phyloP scores from a whole-genome alignment of 2,329 filamentous ascomycete species.

The Westerdykella aurantiaca region DNA sequence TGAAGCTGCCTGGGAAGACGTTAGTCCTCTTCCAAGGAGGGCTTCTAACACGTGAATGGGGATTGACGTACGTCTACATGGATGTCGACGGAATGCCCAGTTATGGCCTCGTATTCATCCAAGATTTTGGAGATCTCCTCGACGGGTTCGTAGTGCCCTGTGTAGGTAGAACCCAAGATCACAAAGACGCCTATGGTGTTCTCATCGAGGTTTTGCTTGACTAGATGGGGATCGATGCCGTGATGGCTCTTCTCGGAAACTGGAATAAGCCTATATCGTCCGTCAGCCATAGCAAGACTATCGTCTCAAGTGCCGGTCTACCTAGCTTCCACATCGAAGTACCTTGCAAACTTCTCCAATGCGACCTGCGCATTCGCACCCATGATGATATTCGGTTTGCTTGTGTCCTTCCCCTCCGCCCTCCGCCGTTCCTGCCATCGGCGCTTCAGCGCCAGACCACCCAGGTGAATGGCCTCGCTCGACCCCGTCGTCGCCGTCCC shows the following conservation, averaged over 20 bases:
- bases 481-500: slow-evolving; percentile 67
- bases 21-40: background rate
- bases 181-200: slow-evolving; percentile 74
- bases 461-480: slow-evolving; percentile 65
- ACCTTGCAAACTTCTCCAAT: slow-evolving; percentile 66
- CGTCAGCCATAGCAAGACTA: too few species aligned
- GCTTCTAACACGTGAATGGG: background rate
- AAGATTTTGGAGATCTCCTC: slow-evolving; percentile 61
- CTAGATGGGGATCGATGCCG: slow-evolving; percentile 57
- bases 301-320: background rate
- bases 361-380: slow-evolving; percentile 59
- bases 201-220: slow-evolving; percentile 64
- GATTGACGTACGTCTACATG: slow-evolving; percentile 50
- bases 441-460: slow-evolving; percentile 68
- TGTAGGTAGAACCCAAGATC: slow-evolving; percentile 67
- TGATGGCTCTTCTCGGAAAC: slow-evolving; percentile 57
- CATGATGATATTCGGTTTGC: slow-evolving; percentile 68
- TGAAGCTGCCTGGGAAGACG: slow-evolving; percentile 42
- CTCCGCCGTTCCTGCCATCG: slow-evolving; percentile 62
- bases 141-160: slow-evolving; percentile 67
- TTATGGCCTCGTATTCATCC: slow-evolving; percentile 57
- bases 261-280: slow-evolving; percentile 48
- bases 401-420: slow-evolving; percentile 56
- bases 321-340: slow-evolving; percentile 64
- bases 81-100: slow-evolving; percentile 61